A percentile compares a stretch with the other conserved stretches of the same genome.
These are phyloP conservation scores for Saturnispora hagleri DNA, from an alignment of 805 yeast genomes.

Conservation along the genomic window DNA sequence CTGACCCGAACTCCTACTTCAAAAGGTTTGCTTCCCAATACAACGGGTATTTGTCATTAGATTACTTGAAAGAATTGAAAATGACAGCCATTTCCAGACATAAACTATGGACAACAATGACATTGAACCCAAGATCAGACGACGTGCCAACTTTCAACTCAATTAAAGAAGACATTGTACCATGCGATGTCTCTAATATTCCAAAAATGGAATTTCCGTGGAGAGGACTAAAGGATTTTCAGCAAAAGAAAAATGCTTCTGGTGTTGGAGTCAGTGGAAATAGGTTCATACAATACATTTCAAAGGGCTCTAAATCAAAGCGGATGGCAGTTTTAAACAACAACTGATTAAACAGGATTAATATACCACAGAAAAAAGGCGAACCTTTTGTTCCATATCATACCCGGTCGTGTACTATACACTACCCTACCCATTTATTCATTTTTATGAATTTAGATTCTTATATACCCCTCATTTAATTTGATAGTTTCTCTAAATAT, in stretches of 20 bases:
- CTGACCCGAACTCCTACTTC: not conserved
- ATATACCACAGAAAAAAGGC: not conserved
- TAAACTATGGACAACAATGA: conserved; percentile 43
- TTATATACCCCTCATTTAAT: not conserved
- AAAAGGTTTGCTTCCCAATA: not conserved
- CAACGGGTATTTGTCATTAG: not conserved
- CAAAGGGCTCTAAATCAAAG: conserved; percentile 8
- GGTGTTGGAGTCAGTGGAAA: conserved; percentile 7
- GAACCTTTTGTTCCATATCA: not conserved
- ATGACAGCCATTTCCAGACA: conserved; percentile 36
- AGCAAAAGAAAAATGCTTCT: not conserved
- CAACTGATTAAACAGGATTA: not conserved
- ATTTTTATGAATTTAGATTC: not conserved
- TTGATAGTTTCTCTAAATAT: not conserved
- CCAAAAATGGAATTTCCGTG: conserved; percentile 9
- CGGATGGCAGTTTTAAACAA: not conserved
- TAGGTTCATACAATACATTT: conserved; percentile 5
- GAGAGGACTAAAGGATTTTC: conserved; percentile 8
- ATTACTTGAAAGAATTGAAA: conserved; percentile 15
- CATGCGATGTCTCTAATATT: not conserved
- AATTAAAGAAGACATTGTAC: conserved; percentile 4
- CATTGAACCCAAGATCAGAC: conserved; percentile 43
- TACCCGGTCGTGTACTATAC: not conserved
- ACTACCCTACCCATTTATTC: not conserved
- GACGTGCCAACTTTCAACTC: conserved; percentile 6